phyloP scores from a whole-genome alignment of 495 filamentous ascomycete species.

The Lophiotrema nucula region DNA sequence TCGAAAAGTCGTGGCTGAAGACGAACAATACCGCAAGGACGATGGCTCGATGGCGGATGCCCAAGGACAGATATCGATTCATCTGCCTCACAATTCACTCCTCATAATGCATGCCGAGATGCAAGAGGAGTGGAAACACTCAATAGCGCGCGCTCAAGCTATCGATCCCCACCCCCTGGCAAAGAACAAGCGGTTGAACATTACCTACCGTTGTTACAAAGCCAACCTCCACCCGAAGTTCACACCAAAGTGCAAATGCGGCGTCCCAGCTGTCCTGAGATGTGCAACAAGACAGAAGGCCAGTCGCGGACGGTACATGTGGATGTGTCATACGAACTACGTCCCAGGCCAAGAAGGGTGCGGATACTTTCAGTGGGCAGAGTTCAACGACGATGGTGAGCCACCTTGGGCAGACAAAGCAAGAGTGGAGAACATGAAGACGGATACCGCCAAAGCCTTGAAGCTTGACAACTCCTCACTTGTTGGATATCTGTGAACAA shows the following conservation, averaged over 20 bases:
- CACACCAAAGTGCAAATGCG: slow-evolving; percentile 67
- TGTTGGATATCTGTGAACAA: too few species aligned
- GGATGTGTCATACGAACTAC: slow-evolving; percentile 84
- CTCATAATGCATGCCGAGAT: slow-evolving; percentile 93
- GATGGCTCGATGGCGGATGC: slow-evolving; percentile 51
- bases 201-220: slow-evolving; percentile 90
- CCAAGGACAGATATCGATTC: slow-evolving; percentile 84
- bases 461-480: too few species aligned
- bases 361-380: slow-evolving; percentile 80
- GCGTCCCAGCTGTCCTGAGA: slow-evolving; percentile 67
- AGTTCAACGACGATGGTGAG: slow-evolving; percentile 83
- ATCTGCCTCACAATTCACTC: slow-evolving; percentile 90
- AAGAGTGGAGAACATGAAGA: background rate
- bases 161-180: slow-evolving; percentile 81
- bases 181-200: slow-evolving; percentile 77
- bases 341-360: slow-evolving; percentile 67
- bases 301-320: slow-evolving; percentile 80
- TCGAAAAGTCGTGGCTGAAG: slow-evolving; percentile 63
- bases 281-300: slow-evolving; percentile 75
- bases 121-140: slow-evolving; percentile 78
- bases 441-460: too few species aligned
- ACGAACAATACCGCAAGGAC: slow-evolving; percentile 42
- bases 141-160: slow-evolving; percentile 67
- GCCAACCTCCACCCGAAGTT: slow-evolving; percentile 68
- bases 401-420: slow-evolving; percentile 58